phyloP scores from a whole-genome alignment of 1,284 basidiomycete genomes.

The Waitea zeae region DNA sequence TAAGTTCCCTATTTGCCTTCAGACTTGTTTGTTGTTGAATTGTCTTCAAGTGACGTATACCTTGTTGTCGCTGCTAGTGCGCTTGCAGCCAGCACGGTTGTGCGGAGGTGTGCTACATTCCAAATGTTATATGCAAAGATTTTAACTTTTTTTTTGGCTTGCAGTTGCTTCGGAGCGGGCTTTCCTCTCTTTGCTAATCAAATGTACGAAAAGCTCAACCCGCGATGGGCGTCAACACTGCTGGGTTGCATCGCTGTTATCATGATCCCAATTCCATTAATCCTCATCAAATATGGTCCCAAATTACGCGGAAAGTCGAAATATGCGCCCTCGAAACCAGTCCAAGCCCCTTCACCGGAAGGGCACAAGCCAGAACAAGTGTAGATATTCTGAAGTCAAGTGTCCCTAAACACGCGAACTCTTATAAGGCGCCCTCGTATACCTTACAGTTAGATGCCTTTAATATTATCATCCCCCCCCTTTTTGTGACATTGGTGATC shows the following conservation, averaged over 20 bases:
- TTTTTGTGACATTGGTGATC: too few species aligned
- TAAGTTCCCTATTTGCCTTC: too few species aligned
- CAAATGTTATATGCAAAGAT: too few species aligned
- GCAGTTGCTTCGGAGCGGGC: too few species aligned
- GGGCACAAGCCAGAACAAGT: background rate
- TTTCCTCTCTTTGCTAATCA: constrained; percentile 30
- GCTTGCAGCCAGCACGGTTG: constrained; percentile 34
- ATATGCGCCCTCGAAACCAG: constrained; percentile 18
- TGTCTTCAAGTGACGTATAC: too few species aligned
- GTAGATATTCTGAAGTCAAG: background rate
- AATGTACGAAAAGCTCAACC: constrained; percentile 31
- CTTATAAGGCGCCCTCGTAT: too few species aligned
- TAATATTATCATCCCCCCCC: too few species aligned
- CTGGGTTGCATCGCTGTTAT: constrained; percentile 30
- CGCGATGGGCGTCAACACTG: constrained; percentile 38
- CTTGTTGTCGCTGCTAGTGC: constrained; percentile 38
- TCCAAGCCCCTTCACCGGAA: background rate
- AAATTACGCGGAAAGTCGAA: constrained; percentile 23
- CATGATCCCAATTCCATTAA: constrained; percentile 37
- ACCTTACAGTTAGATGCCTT: too few species aligned
- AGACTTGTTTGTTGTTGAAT: too few species aligned
- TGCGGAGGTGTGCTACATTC: too few species aligned
- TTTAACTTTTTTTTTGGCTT: too few species aligned
- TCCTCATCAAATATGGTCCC: constrained; percentile 28
- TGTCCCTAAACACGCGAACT: too few species aligned